Percentiles rank a stretch among this genome's conserved stretches.
These are phyloP conservation scores for Ceraceosorus guamensis DNA, from an alignment of 1,284 basidiomycete species.

Conservation along the genomic window DNA sequence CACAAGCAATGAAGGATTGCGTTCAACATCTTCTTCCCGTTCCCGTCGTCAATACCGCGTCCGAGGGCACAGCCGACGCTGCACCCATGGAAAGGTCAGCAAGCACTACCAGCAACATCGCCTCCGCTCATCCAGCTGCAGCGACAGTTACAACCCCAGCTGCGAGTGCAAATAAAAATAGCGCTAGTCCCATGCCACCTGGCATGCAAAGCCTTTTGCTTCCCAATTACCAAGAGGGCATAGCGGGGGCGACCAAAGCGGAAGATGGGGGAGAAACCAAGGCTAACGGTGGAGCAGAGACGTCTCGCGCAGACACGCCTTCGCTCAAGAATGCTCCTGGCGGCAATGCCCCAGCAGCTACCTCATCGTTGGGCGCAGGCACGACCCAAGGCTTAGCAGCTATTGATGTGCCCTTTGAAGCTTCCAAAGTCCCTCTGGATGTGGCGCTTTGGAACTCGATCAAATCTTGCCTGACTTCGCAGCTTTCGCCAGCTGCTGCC, in stretches of 20 bases:
- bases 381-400: background rate
- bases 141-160: too few species aligned
- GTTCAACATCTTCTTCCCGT: constrained; percentile 22
- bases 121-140: too few species aligned
- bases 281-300: background rate
- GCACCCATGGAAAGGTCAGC: background rate
- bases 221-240: background rate
- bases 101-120: too few species aligned
- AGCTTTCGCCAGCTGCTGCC: constrained; percentile 12
- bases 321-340: too few species aligned
- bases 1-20: constrained; percentile 33
- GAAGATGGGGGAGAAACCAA: background rate
- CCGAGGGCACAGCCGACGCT: constrained; percentile 1
- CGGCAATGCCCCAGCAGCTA: background rate
- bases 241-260: background rate
- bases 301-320: constrained; percentile 9
- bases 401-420: constrained; percentile 74
- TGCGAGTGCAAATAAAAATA: background rate
- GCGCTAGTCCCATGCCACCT: constrained; percentile 7
- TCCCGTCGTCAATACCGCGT: background rate
- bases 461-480: constrained; percentile 53
- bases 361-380: background rate
- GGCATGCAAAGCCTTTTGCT: constrained; percentile 9
- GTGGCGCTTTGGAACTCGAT: constrained; percentile 75
- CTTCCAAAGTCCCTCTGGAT: constrained; percentile 83